Base-by-base conservation (phyloP, 2,329 filamentous ascomycete species). In the Talaromyces funiculosus region DNA sequence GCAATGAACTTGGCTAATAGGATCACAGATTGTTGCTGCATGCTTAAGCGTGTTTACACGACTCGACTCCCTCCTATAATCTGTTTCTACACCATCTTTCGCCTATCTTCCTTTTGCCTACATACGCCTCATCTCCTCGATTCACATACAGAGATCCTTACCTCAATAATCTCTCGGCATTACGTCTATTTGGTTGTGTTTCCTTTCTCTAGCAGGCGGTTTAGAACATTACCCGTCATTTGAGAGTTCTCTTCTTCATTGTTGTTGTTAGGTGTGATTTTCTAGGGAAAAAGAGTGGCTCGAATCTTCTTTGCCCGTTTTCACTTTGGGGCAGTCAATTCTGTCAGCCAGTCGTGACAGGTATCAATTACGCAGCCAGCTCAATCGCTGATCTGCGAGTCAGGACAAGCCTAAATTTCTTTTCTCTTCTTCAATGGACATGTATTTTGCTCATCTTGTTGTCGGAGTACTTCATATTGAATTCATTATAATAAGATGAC, bases 11-110 rank as follows among this genome's bases (percentile, higher is more conserved):
- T 47, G 61, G 47, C 60, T 61, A 42, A 61, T 37, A 10, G 62
- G 4, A 42, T 31, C 16, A 18, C 40, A 87, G 84, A 86, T 90
- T 71, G 91, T 99, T 58, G 92, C 94, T 57, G 94, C 94, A 67
- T 97, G 94, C 77, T 80, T 99, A 75, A 96, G 90, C 79, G 94
- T 99, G 71, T 99, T 99, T 76, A 99, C 94, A 65, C 86, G 93
- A 73, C 89, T 99, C 70, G 94, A 99, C 80, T 97, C 94, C 56
- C 82, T 99, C 64, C 87, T 99, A 74, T 99, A 65, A 78, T 40
- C 31, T 38, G 35, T 47, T 38, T 55, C 42, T 33, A 53, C 38
- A 53, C 54, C 10, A 22, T 33, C 63, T 26, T n/a, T 38, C 35
- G 26, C 22, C 40, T 54, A 31, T 5, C n/a, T 22, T 24, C 9